Evolutionary conservation across 2,329 filamentous ascomycete species (phyloP).

Genomic region (Fusarium veterinarium): DNA sequence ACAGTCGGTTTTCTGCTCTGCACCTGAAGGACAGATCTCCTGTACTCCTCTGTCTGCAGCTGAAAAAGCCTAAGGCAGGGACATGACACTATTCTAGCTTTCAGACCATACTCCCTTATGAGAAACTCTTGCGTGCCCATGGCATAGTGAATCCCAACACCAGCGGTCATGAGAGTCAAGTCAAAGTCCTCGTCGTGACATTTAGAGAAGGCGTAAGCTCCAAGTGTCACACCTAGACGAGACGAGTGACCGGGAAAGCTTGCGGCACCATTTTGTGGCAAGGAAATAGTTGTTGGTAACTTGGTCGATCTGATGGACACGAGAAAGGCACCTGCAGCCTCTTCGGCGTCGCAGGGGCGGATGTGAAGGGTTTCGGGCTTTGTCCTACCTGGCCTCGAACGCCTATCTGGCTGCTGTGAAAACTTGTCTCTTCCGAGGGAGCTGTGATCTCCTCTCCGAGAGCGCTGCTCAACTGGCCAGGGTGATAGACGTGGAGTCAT

Average conservation of each 20-base stretch:
- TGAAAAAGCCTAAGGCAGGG: background rate
- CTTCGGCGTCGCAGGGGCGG: background rate
- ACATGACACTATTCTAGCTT: background rate
- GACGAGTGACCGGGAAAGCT: background rate
- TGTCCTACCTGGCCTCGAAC: background rate
- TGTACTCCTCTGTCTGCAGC: background rate
- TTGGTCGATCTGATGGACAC: background rate
- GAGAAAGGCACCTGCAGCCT: background rate
- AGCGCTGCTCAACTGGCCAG: background rate
- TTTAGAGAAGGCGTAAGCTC: background rate
- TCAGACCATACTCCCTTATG: background rate
- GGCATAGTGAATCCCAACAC: background rate
- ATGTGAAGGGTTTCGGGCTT: background rate
- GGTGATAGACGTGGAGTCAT: background rate
- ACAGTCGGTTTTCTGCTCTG: background rate
- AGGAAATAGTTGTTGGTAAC: background rate
- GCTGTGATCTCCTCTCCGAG: background rate
- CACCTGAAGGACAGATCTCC: background rate
- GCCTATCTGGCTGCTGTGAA: background rate
- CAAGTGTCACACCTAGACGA: background rate
- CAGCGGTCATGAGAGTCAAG: background rate
- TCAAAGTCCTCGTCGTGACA: background rate
- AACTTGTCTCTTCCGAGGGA: background rate
- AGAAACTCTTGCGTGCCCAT: background rate
- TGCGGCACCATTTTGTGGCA: background rate